Base-by-base conservation (phyloP, 345 rosid species). In the Eucalyptus caleyi region DNA sequence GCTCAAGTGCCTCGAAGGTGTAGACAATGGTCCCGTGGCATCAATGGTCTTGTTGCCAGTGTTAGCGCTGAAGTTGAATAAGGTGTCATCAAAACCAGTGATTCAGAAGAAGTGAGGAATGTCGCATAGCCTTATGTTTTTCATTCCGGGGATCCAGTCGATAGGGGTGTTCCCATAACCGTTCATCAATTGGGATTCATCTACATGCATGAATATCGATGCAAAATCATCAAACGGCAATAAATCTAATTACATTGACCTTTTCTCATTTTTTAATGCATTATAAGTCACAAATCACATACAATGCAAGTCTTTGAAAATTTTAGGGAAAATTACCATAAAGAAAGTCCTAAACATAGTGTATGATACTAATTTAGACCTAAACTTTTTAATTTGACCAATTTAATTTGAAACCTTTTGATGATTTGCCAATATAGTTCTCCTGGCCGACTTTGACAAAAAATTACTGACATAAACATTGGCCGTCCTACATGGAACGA, bases 11-110 rank as follows among this genome's bases (percentile, higher is more conserved):
- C 44, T 88, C 51, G 6, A 60, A 72, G 8, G 86, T 88, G 44
- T 77, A 50, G 50, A 88, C 5, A 13, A 88, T 88, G 37, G 65
- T 77, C 6, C 40, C 1, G 23, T 3, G 8, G 56, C 23, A 1
- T 51, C 8, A 51, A 0, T 3, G 9, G 56, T 9, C 16, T 3
- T 60, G 16, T 60, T 4, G 2, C 8, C 16, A 2, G 7, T 60
- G 56, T 51, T 9, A 7, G 1, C 9, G 1, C 0, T 51, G 0
- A 1, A 18, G 56, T 51, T 51, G 2, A 51, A 18, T 8, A 51
- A 2, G 23, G 56, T 18, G 3, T 51, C 23, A 18, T 51, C 56
- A 4, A 9, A 18, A 23, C 8, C 56, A 0, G 32, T 1, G 69
- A 60, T 14, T 60, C 32, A 4, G 16, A 60, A 27, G 69, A 12